Evolutionary conservation across 495 filamentous ascomycete species (phyloP), one percentile per base, ranked within the genome.

Genomic region (Penicillium chermesinum): DNA sequence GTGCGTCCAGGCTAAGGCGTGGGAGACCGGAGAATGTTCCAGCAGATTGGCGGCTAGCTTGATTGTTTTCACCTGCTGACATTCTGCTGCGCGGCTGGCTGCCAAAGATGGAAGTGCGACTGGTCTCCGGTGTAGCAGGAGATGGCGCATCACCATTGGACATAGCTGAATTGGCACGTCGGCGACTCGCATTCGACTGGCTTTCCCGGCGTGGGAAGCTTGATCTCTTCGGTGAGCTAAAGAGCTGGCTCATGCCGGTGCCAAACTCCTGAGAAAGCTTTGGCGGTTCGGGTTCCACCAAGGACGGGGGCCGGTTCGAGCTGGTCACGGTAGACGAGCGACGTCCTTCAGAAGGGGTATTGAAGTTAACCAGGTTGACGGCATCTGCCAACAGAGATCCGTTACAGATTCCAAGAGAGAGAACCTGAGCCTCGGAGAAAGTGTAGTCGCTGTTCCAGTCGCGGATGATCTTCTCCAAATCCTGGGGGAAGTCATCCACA

Each of bases 371-470:
- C 18, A 76, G 58, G 36, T 76, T 76, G 46, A 71, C 55, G 1
- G 72, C 66, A 1, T 83, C 78, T 1, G 70, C 64, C 7, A 84
- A 69, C 38, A 80, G 49, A 7, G 76, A 69, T 12, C 77, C 76
- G 61, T 86, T 85, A 67, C 76, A 81, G 37, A 82, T 68, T 2
- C 70, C 73, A 16, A 85, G 67, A 34, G 72, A 70, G 16, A 71
- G 50, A 4, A 81, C 60, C 44, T 77, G 71, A 1, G 69, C 72
- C 38, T 78, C 75, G 13, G 65, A 55, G 38, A 73, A 71, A n/a
- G 73, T 77, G 62, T 84, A 91, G 55, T 95, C 88, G 9, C 75
- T 76, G 37, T 77, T 74, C 73, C 91, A 96, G 5, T 83, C 77
- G 8, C 75, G 72, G 17, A 87, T 66, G 38, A 96, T 82, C 41